A percentile compares a stretch with the other conserved stretches of the same genome.
Evolutionary conservation across 176 grass and related monocot genomes (phyloP).

Genomic region (Aegilops umbellulata): DNA sequence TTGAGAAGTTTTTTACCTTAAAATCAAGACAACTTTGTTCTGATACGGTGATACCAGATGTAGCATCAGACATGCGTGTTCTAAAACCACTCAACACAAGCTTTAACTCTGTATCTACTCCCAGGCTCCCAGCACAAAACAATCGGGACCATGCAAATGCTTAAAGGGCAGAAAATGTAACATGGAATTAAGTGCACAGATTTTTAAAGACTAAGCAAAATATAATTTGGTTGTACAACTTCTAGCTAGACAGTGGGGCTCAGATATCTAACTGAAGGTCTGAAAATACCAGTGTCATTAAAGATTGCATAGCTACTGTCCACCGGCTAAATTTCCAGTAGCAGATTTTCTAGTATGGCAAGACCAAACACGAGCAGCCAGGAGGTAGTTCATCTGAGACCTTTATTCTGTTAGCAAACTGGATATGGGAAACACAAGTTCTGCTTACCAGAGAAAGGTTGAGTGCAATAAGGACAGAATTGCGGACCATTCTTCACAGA

Average conservation of each 20-base stretch:
- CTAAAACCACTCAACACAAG: neutral
- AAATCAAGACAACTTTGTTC: neutral
- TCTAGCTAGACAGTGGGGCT: neutral
- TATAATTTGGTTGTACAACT: neutral
- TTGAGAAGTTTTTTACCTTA: neutral
- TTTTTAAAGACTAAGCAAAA: neutral
- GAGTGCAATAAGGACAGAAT: constrained; percentile 82
- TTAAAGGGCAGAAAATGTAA: neutral
- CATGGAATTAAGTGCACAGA: neutral
- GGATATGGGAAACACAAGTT: neutral
- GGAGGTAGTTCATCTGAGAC: neutral
- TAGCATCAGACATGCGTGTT: neutral
- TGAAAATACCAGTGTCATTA: neutral
- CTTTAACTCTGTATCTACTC: neutral
- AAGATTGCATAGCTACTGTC: neutral
- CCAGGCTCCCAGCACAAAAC: neutral
- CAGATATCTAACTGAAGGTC: neutral
- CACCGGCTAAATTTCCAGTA: neutral
- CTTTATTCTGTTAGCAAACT: neutral
- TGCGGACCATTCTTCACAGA: constrained; percentile 81
- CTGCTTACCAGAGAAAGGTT: constrained; percentile 85
- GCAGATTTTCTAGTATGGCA: neutral
- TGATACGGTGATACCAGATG: neutral
- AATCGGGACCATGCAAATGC: neutral
- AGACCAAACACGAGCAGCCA: neutral